Conservation (phyloP, 352 stramenopile species). For the Phytophthora colocasiae region DNA sequence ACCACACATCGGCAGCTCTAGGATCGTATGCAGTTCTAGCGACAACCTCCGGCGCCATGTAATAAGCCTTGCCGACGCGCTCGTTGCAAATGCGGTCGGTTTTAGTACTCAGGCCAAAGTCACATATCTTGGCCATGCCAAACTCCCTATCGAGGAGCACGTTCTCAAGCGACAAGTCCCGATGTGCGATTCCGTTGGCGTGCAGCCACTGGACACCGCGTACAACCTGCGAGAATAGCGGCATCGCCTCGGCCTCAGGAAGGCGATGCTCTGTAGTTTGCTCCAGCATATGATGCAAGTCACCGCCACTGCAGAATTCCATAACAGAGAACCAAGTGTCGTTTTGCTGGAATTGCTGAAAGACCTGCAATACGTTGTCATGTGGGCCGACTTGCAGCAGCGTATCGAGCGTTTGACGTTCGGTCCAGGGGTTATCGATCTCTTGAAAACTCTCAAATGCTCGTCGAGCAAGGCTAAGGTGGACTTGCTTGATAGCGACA, state of each 20-base stretch:
- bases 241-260: conserved; percentile 21
- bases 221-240: conserved; percentile 38
- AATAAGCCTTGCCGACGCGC: conserved; percentile 50
- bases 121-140: conserved; percentile 47
- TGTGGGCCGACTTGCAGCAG: background rate
- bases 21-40: conserved; percentile 46
- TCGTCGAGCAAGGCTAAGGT: background rate
- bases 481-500: background rate
- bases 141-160: conserved; percentile 25
- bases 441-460: background rate
- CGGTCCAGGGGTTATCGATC: background rate
- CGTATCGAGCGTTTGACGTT: background rate
- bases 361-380: background rate
- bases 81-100: conserved; percentile 29
- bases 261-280: conserved; percentile 22
- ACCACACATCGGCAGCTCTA: conserved; percentile 54
- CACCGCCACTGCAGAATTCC: conserved; percentile 55
- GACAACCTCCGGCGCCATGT: conserved; percentile 63
- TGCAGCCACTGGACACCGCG: conserved; percentile 44
- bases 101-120: conserved; percentile 64
- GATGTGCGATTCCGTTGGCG: conserved; percentile 51
- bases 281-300: conserved; percentile 44
- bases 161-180: conserved; percentile 64
- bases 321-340: conserved; percentile 52
- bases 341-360: conserved; percentile 17